Conservation (phyloP, 1,284 basidiomycete genomes). For the Tylopilus sp. region DNA sequence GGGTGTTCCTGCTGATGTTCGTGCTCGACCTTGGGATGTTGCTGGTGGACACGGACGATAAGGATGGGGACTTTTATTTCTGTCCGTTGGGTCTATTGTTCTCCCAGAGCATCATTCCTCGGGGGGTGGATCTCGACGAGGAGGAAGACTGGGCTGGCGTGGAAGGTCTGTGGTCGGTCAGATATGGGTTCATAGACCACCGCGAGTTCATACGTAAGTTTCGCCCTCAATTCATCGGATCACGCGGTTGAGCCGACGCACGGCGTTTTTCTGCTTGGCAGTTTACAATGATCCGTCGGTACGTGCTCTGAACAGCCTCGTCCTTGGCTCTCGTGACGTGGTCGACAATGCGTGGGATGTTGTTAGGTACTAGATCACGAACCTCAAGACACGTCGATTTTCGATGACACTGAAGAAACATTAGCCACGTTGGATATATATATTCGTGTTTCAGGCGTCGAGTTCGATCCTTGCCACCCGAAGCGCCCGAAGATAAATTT, state of each 20-base stretch:
- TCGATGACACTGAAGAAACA: slow-evolving; percentile 49
- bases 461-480: slow-evolving; percentile 46
- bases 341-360: slow-evolving; percentile 6
- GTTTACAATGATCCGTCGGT: slow-evolving; percentile 50
- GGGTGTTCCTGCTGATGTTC: slow-evolving; percentile 56
- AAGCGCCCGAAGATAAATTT: slow-evolving; percentile 53
- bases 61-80: slow-evolving; percentile 28
- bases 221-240: background rate
- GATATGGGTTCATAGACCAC: slow-evolving; percentile 68
- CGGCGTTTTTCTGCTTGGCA: slow-evolving; percentile 21
- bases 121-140: slow-evolving; percentile 36
- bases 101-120: slow-evolving; percentile 49
- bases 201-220: slow-evolving; percentile 53
- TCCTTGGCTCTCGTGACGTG: background rate
- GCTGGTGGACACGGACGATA: slow-evolving; percentile 40
- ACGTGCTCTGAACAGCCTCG: slow-evolving; percentile 14
- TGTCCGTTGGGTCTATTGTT: slow-evolving; percentile 52
- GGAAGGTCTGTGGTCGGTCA: slow-evolving; percentile 54
- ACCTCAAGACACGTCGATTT: slow-evolving; percentile 43
- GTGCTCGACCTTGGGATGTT: slow-evolving; percentile 55
- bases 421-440: slow-evolving; percentile 47
- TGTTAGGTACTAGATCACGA: slow-evolving; percentile 30
- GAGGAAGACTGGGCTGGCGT: slow-evolving; percentile 62
- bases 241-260: slow-evolving; percentile 9
- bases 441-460: slow-evolving; percentile 41